phyloP scores from a whole-genome alignment of 139 green algal species.

The Ettlia oleoabundans region DNA sequence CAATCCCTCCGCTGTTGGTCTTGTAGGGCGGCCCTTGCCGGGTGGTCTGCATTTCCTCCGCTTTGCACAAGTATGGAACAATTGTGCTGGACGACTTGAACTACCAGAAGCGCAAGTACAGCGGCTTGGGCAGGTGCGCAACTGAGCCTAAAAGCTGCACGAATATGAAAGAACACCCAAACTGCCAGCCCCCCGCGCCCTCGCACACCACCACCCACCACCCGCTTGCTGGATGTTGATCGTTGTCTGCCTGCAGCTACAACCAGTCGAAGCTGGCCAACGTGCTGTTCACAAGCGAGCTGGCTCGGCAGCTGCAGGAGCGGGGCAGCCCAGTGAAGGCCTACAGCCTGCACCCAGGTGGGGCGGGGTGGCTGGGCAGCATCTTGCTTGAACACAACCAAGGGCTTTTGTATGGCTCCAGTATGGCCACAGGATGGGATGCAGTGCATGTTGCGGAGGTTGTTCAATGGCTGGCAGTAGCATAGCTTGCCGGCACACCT shows the following conservation, averaged over 20 bases:
- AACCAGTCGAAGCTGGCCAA: constrained; percentile 90
- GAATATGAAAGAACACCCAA: too few relatives aligned
- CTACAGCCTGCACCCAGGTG: constrained; percentile 82
- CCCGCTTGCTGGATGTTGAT: too few relatives aligned
- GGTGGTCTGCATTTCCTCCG: constrained; percentile 80
- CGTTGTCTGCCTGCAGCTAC: constrained; percentile 52
- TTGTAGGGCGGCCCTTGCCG: constrained; percentile 43
- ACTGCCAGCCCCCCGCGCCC: not conserved
- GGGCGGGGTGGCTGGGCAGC: not conserved
- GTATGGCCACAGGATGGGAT: not conserved
- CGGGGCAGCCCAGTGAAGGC: constrained; percentile 54
- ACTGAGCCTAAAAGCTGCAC: too few relatives aligned
- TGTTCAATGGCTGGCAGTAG: too few relatives aligned
- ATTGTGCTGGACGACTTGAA: constrained; percentile 83
- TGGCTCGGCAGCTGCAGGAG: constrained; percentile 59
- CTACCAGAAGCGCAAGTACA: constrained; percentile 48
- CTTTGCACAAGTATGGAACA: constrained; percentile 69
- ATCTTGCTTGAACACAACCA: too few relatives aligned
- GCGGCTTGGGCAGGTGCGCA: not conserved
- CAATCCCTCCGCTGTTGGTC: too few relatives aligned
- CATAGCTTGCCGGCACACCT: too few relatives aligned
- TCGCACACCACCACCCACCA: not conserved
- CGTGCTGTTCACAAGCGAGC: constrained; percentile 85
- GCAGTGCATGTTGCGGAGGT: not conserved
- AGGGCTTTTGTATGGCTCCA: not conserved